Evolutionary conservation across 805 yeast genomes (phyloP).

Genomic region (Candida wancherniae): DNA sequence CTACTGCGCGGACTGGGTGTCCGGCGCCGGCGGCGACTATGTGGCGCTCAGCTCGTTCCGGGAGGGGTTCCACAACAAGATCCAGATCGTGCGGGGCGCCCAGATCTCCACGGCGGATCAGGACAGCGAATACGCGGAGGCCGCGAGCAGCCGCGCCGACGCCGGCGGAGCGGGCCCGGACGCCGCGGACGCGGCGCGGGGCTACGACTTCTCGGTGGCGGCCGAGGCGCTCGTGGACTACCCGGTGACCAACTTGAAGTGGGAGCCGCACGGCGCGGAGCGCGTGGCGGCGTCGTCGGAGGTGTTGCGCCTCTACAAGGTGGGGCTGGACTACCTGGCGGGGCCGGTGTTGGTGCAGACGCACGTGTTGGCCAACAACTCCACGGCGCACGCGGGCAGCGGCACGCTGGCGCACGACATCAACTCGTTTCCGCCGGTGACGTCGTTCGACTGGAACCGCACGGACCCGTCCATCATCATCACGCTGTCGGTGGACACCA

Average conservation of each 20-base stretch:
- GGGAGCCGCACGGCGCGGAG: slow-evolving; percentile 56
- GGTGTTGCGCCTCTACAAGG: slow-evolving; percentile 59
- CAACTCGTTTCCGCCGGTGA: slow-evolving; percentile 74
- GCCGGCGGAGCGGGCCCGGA: background rate
- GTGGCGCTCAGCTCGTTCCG: slow-evolving; percentile 73
- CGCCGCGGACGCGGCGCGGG: slow-evolving; percentile 6
- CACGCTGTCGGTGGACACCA: slow-evolving; percentile 89
- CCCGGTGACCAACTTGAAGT: slow-evolving; percentile 67
- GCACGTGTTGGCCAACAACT: slow-evolving; percentile 37
- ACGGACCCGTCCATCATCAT: slow-evolving; percentile 65
- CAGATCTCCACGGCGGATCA: slow-evolving; percentile 20
- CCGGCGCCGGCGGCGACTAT: slow-evolving; percentile 32
- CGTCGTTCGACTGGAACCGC: slow-evolving; percentile 90
- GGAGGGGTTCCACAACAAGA: slow-evolving; percentile 68
- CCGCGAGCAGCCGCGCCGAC: slow-evolving; percentile 1
- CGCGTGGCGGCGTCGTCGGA: slow-evolving; percentile 69
- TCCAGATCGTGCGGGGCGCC: slow-evolving; percentile 45
- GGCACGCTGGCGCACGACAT: slow-evolving; percentile 41
- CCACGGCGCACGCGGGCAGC: slow-evolving; percentile 33
- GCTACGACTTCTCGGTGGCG: slow-evolving; percentile 41
- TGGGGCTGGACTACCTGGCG: slow-evolving; percentile 41
- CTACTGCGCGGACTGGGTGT: slow-evolving; percentile 34
- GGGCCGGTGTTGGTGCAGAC: slow-evolving; percentile 36
- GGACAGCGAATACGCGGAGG: slow-evolving; percentile 13
- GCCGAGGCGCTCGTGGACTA: slow-evolving; percentile 54